Evolutionary conservation across 352 stramenopile genomes (phyloP), one percentile per base, ranked within the genome.

Genomic region (Pythium coloratum): DNA sequence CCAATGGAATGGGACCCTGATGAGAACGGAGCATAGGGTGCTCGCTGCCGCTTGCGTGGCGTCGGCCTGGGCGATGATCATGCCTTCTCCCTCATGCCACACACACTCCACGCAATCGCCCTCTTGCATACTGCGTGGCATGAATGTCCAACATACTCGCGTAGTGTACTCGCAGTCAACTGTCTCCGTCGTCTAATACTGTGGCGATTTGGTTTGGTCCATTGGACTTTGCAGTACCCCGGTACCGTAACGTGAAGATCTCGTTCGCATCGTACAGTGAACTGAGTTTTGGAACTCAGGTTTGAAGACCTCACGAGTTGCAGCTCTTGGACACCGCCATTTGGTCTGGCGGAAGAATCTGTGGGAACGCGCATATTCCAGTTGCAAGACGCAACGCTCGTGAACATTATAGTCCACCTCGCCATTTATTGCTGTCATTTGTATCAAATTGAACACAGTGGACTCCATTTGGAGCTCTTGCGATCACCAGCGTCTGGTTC

Each of bases 291-390:
- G 46, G 6, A 69, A 69, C 62, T 69, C 62, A 69, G 62, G 33
- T 44, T 38, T 53, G 46, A 32, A 53, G 46, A 53, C 20, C n/a
- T 53, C 46, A 18, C 8, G 8, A 30, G 46, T 53, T 53, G 46
- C 46, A 53, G 46, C 46, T 53, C 46, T 53, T 53, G 46, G 30
- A 33, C 14, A 3, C 14, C 9, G 46, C 56, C 64, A 60, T 47
- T 61, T 70, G 64, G 64, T 18, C n/a, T 47, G 6, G 47, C 36
- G 47, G 64, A 70, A 70, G 10, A 24, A 38, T 70, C 32, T n/a
- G 9, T 33, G n/a, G 9, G n/a, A 28, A 30, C n/a, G 6, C 46
- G 46, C 46, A 53, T 30, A 30, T 53, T 50, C 44, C 44, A 28
- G 44, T 26, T 12, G 16, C 13, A 12, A 9, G 44, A 16, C 2